Conservation (phyloP, 2,329 filamentous ascomycete species). For the Aquanectria penicillioides region DNA sequence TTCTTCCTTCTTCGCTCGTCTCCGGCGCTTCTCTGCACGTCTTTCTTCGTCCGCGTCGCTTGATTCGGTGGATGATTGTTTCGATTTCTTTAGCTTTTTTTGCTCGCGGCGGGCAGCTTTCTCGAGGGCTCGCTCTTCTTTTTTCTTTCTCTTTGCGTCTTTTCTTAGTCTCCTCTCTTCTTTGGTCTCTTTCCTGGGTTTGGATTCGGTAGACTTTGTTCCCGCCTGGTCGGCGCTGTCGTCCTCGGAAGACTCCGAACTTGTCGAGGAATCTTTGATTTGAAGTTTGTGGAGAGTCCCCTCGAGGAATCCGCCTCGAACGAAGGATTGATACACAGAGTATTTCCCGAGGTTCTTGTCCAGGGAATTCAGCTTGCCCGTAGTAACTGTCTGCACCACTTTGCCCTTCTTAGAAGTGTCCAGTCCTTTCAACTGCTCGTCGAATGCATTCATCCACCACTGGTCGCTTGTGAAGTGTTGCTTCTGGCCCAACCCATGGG, state of each 20-base stretch:
- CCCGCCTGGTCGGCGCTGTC: constrained; percentile 46
- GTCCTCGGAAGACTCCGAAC: constrained; percentile 40
- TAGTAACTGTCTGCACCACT: constrained; percentile 65
- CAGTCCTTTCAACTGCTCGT: constrained; percentile 86
- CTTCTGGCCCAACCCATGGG: constrained; percentile 83
- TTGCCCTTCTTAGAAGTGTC: constrained; percentile 69
- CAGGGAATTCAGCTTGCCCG: constrained; percentile 65
- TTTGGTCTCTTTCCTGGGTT: constrained; percentile 52
- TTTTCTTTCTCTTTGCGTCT: constrained; percentile 45
- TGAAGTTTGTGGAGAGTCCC: constrained; percentile 68
- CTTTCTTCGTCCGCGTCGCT: constrained; percentile 55
- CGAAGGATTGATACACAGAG: constrained; percentile 84
- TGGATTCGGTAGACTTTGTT: constrained; percentile 19
- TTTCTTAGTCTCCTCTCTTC: constrained; percentile 52
- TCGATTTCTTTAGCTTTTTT: constrained; percentile 41
- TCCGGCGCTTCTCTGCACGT: constrained; percentile 59
- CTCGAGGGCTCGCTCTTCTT: constrained; percentile 38
- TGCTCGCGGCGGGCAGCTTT: constrained; percentile 38
- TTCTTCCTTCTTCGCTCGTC: constrained; percentile 55
- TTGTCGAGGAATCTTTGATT: constrained; percentile 38
- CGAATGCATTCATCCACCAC: constrained; percentile 97
- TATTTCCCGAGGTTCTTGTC: constrained; percentile 65
- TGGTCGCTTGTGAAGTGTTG: constrained; percentile 77
- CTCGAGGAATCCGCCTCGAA: constrained; percentile 79
- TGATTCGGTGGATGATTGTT: constrained; percentile 40